These are phyloP conservation scores for Malassezia psittaci DNA, from an alignment of 1,284 basidiomycete species.

Conservation along the genomic window DNA sequence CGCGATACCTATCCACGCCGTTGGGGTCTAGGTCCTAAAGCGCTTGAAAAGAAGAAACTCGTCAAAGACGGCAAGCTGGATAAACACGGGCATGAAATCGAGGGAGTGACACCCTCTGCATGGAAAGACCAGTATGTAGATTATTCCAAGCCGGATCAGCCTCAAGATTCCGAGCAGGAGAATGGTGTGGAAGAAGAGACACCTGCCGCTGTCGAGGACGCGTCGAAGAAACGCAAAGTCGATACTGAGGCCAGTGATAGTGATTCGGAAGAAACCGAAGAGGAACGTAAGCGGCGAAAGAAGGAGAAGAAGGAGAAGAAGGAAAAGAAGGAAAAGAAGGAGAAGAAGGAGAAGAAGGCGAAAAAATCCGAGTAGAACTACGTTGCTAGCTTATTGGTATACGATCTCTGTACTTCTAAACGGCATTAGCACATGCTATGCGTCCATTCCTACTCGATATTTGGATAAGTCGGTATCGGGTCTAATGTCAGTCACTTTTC, in stretches of 20 bases:
- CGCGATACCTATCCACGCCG: constrained; percentile 93
- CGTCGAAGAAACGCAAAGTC: constrained; percentile 27
- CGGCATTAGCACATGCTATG: constrained; percentile 1
- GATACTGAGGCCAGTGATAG: constrained; percentile 16
- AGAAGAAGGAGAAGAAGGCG: constrained; percentile 31
- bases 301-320: constrained; percentile 47
- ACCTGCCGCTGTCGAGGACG: constrained; percentile 27
- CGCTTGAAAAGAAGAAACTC: constrained; percentile 88
- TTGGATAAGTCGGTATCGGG: constrained; percentile 42
- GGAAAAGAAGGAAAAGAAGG: constrained; percentile 39
- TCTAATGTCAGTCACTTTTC: constrained; percentile 12
- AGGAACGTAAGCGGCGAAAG: constrained; percentile 45
- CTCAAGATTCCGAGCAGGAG: constrained; percentile 23
- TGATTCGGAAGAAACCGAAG: constrained; percentile 34
- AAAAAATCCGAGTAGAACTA: constrained; percentile 14
- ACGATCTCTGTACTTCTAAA: constrained; percentile 15
- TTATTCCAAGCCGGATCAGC: constrained; percentile 55
- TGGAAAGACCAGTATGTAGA: constrained; percentile 93
- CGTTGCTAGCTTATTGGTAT: background rate
- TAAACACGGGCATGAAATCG: constrained; percentile 84
- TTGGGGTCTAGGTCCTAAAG: constrained; percentile 95
- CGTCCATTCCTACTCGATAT: constrained; percentile 21
- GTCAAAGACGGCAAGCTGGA: constrained; percentile 74
- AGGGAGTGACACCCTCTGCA: constrained; percentile 76
- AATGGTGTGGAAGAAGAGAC: constrained; percentile 20